These are phyloP conservation scores for Rhodotorula sp. DNA, from an alignment of 1,284 basidiomycete species.

Conservation along the genomic window DNA sequence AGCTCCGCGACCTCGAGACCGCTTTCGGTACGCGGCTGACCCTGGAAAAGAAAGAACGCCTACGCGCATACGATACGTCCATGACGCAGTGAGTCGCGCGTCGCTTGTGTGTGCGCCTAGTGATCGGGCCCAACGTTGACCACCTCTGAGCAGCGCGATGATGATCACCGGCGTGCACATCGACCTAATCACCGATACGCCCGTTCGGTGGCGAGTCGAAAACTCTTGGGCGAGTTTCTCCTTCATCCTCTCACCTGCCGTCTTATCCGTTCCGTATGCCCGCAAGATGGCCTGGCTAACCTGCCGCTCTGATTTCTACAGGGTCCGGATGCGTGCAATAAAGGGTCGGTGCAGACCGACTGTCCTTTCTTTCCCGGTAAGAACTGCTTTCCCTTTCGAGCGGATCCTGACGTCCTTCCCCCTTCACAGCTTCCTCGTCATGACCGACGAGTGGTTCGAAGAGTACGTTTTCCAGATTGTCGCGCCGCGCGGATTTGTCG, in stretches of 20 bases:
- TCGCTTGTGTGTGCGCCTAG: too few species aligned
- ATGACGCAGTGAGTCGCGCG: conserved; percentile 66
- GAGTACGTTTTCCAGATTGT: conserved; percentile 85
- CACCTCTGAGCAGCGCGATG: conserved; percentile 55
- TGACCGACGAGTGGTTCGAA: conserved; percentile 72
- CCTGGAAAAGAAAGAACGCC: conserved; percentile 76
- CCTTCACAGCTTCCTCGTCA: conserved; percentile 67
- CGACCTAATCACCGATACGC: conserved; percentile 63
- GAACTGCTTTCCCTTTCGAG: neutral
- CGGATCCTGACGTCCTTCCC: neutral
- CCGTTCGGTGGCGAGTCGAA: conserved; percentile 87
- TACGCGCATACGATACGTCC: conserved; percentile 73
- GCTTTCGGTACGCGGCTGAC: conserved; percentile 61
- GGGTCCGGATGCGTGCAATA: conserved; percentile 66
- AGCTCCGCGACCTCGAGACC: conserved; percentile 54
- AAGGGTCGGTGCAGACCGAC: conserved; percentile 46
- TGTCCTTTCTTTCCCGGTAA: neutral
- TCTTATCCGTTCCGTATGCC: too few species aligned
- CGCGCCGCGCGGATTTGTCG: conserved; percentile 64
- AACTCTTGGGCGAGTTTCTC: conserved; percentile 71
- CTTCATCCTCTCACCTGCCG: neutral
- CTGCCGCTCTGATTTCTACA: neutral
- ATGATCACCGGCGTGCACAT: conserved; percentile 81
- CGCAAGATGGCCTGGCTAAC: too few species aligned
- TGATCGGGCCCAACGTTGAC: too few species aligned